Base-by-base conservation (phyloP, 352 stramenopile species). In the Elongisporangium undulatum region DNA sequence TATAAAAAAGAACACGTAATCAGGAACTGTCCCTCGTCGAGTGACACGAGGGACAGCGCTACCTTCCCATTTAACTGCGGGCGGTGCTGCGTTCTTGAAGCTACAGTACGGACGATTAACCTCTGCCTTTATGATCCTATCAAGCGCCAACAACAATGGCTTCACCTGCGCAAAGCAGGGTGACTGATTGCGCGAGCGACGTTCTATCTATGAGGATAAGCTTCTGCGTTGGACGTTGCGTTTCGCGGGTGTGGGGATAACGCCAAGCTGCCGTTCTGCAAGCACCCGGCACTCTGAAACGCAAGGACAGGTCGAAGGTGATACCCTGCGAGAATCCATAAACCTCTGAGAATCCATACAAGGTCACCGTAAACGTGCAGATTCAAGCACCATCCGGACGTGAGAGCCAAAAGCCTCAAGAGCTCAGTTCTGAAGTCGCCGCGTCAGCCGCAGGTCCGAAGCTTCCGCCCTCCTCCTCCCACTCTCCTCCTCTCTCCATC, bases 291-390 rank as follows among this genome's bases (percentile, higher is more conserved):
- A 4, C 13, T n/a, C n/a, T 45, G 34, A 45, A 45, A 45, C 34
- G 34, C 34, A 45, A 45, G 34, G 3, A 12, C 6, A 8, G 26
- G 9, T 38, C 24, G 24, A 45, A 45, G 6, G 34, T 45, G 34
- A 17, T 45, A 45, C 1, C 53, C 53, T 58, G 5, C 29, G 20
- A 58, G 3, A 58, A n/a, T 3, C 16, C 3, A 58, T 58, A 50
- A 19, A 6, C 7, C 10, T 51, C 26, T 34, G 20, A 41, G 34
- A 22, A 19, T 39, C 15, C 56, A 49, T 64, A 51, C 56, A 29
- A 41, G 54, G 56, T 69, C 61, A 62, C 74, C 62, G 59, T 75
- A 69, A 76, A 78, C 74, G 66, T 68, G 34, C 64, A 45, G 61
- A 72, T 77, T 64, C 70, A 53, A 23, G 29, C 4, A 0, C 54